Evolutionary conservation across 169 alveolate genomes (phyloP).

Genomic region (Plasmodium reichenowi): DNA sequence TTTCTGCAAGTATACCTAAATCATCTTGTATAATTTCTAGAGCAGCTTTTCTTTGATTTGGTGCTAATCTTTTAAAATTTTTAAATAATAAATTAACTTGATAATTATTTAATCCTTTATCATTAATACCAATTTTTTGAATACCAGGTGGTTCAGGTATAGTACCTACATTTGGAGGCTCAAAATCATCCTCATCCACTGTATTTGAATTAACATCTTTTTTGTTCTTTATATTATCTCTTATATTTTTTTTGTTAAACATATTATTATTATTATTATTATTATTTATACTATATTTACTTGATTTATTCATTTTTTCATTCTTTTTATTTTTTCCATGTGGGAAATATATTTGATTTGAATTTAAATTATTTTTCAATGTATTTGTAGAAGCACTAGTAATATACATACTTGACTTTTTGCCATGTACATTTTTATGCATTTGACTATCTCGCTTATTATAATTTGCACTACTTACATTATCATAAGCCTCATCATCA

Average conservation of each 20-base stretch:
- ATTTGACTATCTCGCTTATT: conserved; percentile 8
- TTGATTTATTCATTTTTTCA: conserved; percentile 21
- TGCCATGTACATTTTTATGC: neutral
- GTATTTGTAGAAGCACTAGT: conserved; percentile 1
- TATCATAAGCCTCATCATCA: neutral
- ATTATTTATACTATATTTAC: conserved; percentile 3
- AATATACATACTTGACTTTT: neutral
- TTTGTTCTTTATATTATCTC: conserved; percentile 25
- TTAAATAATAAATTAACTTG: conserved; percentile 84
- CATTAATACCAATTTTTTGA: conserved; percentile 85
- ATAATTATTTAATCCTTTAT: conserved; percentile 84
- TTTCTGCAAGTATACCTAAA: conserved; percentile 89
- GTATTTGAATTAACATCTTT: conserved; percentile 5
- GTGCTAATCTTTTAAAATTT: conserved; percentile 86
- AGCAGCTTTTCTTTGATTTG: conserved; percentile 90
- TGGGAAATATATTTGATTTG: conserved; percentile 23
- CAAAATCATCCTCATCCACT: conserved; percentile 40
- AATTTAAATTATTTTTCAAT: conserved; percentile 6
- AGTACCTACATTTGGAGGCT: conserved; percentile 84
- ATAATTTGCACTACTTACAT: conserved; percentile 5
- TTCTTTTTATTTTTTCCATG: conserved; percentile 14
- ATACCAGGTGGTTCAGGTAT: conserved; percentile 89
- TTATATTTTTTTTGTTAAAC: conserved; percentile 2
- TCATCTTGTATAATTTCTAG: conserved; percentile 90
- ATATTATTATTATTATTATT: conserved; percentile 13